Evolutionary conservation across 768 basidiomycete species (phyloP).

Genomic region (Polyporus arcularius): DNA sequence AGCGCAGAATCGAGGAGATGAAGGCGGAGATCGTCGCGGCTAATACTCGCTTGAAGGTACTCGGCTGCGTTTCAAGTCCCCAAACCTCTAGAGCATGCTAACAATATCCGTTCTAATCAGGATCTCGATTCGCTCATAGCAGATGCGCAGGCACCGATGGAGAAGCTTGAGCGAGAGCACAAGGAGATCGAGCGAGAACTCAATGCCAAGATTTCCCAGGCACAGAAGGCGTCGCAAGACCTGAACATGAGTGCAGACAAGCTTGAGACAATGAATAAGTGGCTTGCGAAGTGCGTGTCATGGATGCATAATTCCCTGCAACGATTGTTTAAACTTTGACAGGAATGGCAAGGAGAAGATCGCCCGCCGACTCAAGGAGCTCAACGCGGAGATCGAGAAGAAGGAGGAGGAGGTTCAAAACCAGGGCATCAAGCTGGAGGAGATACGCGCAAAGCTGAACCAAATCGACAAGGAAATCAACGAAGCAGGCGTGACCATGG

Average conservation of each 20-base stretch:
- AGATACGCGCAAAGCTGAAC: slow-evolving; percentile 46
- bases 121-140: slow-evolving; percentile 61
- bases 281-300: slow-evolving; percentile 59
- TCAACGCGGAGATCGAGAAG: slow-evolving; percentile 52
- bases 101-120: slow-evolving; percentile 37
- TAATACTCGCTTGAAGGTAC: slow-evolving; percentile 54
- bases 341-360: slow-evolving; percentile 79
- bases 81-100: background rate
- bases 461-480: slow-evolving; percentile 78
- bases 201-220: slow-evolving; percentile 48
- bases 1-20: slow-evolving; percentile 58
- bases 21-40: slow-evolving; percentile 54
- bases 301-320: background rate
- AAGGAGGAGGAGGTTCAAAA: slow-evolving; percentile 48
- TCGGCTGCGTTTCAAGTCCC: background rate
- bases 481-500: slow-evolving; percentile 66
- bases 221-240: slow-evolving; percentile 61
- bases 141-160: slow-evolving; percentile 65
- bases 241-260: slow-evolving; percentile 65
- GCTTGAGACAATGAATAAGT: slow-evolving; percentile 59
- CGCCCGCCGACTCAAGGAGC: slow-evolving; percentile 59
- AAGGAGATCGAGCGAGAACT: slow-evolving; percentile 51
- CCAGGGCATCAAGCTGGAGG: slow-evolving; percentile 41
- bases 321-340: background rate
- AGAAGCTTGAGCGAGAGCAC: slow-evolving; percentile 58